These are phyloP conservation scores for Bipolaris bicolor DNA, from an alignment of 2,329 filamentous ascomycete species.

Conservation along the genomic window DNA sequence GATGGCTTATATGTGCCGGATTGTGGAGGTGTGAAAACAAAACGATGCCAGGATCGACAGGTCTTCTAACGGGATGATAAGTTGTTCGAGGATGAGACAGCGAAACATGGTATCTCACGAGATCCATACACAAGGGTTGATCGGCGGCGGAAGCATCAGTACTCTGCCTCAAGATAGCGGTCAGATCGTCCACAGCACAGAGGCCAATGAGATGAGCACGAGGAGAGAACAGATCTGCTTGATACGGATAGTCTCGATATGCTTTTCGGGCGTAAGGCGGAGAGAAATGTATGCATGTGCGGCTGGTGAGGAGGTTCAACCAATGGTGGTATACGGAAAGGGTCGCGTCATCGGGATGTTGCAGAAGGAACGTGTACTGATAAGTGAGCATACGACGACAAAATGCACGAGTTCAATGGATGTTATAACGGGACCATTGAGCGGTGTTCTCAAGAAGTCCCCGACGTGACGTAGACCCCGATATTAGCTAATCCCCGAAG, in stretches of 20 bases:
- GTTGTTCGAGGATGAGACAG: not conserved
- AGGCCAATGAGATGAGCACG: not conserved
- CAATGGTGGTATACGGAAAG: not conserved
- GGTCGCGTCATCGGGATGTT: not conserved
- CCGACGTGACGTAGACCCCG: not conserved
- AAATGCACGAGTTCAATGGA: not conserved
- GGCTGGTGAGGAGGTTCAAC: not conserved
- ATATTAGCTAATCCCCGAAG: not conserved
- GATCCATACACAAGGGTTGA: not conserved
- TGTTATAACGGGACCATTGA: not conserved
- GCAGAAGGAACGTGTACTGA: not conserved
- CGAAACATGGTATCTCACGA: not conserved
- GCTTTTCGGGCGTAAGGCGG: not conserved
- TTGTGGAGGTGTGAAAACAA: not conserved
- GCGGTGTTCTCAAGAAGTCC: not conserved
- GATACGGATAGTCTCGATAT: not conserved
- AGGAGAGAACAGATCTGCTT: not conserved
- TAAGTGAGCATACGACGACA: not conserved
- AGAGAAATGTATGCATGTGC: not conserved
- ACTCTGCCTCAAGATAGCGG: not conserved
- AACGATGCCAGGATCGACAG: not conserved
- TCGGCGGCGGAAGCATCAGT: not conserved
- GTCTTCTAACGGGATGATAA: not conserved
- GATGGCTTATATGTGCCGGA: not conserved
- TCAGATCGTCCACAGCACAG: not conserved